These are phyloP conservation scores for Fusarium verticillioides DNA, from an alignment of 2,329 filamentous ascomycete species.

Conservation along the genomic window DNA sequence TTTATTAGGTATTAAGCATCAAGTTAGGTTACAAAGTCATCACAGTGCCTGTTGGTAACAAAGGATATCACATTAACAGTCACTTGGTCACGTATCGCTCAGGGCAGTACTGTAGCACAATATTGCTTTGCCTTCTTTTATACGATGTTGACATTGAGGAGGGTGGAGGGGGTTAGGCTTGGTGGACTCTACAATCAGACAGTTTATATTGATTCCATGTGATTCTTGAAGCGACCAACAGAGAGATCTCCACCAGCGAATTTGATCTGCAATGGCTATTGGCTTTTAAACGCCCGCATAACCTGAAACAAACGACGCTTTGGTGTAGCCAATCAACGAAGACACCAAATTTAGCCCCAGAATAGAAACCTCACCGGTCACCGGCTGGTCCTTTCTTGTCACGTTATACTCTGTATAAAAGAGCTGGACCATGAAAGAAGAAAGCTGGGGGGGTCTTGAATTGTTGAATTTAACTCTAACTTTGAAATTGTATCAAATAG, in stretches of 20 bases:
- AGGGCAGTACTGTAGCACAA: neutral
- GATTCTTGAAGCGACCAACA: slow-evolving; percentile 7
- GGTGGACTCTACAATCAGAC: slow-evolving; percentile 22
- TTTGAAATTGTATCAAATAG: neutral
- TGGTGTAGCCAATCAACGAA: slow-evolving; percentile 41
- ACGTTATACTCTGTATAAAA: slow-evolving; percentile 2
- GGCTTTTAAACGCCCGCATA: slow-evolving; percentile 47
- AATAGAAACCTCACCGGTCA: slow-evolving; percentile 40
- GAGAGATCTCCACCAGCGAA: slow-evolving; percentile 22
- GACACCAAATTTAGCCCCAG: slow-evolving; percentile 27
- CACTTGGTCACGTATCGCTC: neutral
- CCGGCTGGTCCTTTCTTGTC: slow-evolving; percentile 1
- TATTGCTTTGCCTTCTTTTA: neutral
- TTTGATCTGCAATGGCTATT: slow-evolving; percentile 35
- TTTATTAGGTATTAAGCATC: neutral
- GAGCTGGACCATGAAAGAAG: neutral
- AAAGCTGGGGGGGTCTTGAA: no score
- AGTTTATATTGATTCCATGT: slow-evolving; percentile 14
- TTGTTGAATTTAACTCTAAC: neutral
- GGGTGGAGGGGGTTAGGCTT: neutral
- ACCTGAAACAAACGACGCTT: slow-evolving; percentile 52
- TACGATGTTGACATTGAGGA: neutral
- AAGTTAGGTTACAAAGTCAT: neutral
- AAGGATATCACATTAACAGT: neutral
- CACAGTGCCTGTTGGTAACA: neutral